Base-by-base conservation (phyloP, 345 rosid genomes). In the Bruguiera gymnorhiza region DNA sequence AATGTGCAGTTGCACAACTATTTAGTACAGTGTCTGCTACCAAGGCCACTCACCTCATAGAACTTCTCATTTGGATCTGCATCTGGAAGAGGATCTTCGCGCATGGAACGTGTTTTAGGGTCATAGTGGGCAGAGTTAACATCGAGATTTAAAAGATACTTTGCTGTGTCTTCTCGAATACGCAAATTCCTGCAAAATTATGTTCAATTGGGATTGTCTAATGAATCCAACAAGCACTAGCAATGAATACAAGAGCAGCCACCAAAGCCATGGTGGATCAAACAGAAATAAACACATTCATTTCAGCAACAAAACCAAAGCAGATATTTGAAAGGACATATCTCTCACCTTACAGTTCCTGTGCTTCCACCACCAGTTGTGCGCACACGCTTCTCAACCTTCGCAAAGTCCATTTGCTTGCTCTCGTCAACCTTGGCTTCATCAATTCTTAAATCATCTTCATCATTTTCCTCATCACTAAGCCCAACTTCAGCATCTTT, bases 301-400 rank as follows among this genome's bases (percentile, higher is more conserved):
- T 24, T 27, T 27, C 26, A 21, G 59, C 19, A 29, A 55, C 13
- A 10, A 56, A 68, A 7, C 5, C 31, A 32, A 15, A 23, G 8
- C 15, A 67, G 1, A 19, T 54, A 21, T 29, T 52, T 9, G 10
- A n/a, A 24, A 21, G 21, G 50, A 43, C 5, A 24, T 56, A 24
- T 15, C 30, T n/a, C 75, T 19, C 23, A 87, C 97, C 92, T 87
- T 18, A 94, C 99, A 57, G 99, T 94, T 86, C 97, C 99, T 8
- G 97, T 94, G 80, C 97, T 94, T 58, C 98, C 98, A 80, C 97
- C 97, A 66, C 99, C 97, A 1, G 97, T 87, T 34, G 97, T 92
- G 24, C 97, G 86, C 31, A 94, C 99, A 84, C 98, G 93, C 83
- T 94, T 94, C 79, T 94, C 98, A 59, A 94, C 97, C 80, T 88